Conservation (phyloP, 306 rosid species). For the Dryas alaskensis region DNA sequence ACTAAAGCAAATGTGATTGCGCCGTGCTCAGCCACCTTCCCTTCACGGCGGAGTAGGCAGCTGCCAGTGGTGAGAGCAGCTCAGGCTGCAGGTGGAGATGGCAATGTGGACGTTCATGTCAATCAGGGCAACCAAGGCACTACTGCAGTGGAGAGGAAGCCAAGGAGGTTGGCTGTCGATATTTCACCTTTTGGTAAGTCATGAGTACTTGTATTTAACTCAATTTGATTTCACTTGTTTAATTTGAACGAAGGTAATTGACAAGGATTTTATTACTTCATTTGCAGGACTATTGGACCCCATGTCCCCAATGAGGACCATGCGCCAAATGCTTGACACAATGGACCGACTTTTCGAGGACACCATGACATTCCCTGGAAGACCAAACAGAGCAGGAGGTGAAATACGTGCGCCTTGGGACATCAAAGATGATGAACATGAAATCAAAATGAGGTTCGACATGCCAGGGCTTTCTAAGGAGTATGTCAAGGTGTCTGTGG, state of each 20-base stretch:
- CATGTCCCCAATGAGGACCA: slow-evolving; percentile 67
- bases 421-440: slow-evolving; percentile 60
- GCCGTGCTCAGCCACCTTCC: slow-evolving; percentile 38
- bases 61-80: slow-evolving; percentile 46
- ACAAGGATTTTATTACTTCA: too few species aligned
- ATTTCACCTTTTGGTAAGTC: slow-evolving; percentile 64
- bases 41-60: slow-evolving; percentile 19
- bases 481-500: slow-evolving; percentile 65
- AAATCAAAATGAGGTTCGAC: slow-evolving; percentile 71
- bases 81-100: slow-evolving; percentile 36
- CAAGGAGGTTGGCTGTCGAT: slow-evolving; percentile 44
- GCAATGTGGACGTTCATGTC: slow-evolving; percentile 46
- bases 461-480: slow-evolving; percentile 86
- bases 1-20: not conserved
- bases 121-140: slow-evolving; percentile 40
- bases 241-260: not conserved
- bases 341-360: slow-evolving; percentile 65
- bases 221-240: not conserved
- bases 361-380: slow-evolving; percentile 41
- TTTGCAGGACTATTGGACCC: slow-evolving; percentile 66
- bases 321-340: slow-evolving; percentile 77
- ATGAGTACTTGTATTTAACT: too few species aligned
- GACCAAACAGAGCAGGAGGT: slow-evolving; percentile 36
- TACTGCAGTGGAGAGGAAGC: slow-evolving; percentile 42
- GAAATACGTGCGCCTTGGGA: slow-evolving; percentile 70